Conservation (phyloP, 768 basidiomycete species). For the Fomitopsis serialis region DNA sequence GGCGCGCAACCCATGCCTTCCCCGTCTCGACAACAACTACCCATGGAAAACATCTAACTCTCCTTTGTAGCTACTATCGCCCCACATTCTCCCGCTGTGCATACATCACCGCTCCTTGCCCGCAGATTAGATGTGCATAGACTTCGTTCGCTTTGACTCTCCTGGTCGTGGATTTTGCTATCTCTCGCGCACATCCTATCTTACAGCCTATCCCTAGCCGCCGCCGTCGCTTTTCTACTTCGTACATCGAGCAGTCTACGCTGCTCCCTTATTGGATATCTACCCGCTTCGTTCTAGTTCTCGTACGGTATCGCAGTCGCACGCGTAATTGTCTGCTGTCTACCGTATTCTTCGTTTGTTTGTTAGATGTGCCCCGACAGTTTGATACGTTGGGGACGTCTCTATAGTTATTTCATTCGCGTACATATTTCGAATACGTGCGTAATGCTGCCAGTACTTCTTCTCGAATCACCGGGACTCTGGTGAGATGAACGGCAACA, state of each 20-base stretch:
- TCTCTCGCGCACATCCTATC: not conserved
- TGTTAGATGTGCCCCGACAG: not conserved
- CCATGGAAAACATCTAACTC: not conserved
- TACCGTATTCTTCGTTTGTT: conserved; percentile 1
- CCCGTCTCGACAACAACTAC: not conserved
- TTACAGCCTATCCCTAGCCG: not conserved
- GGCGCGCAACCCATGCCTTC: not conserved
- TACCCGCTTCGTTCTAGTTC: conserved; percentile 1
- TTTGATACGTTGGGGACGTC: not conserved
- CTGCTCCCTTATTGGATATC: conserved; percentile 1
- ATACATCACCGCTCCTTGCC: not conserved
- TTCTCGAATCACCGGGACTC: too few species aligned
- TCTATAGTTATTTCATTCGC: conserved; percentile 2
- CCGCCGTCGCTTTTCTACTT: not conserved
- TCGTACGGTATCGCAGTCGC: conserved; percentile 4
- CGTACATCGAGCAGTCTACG: not conserved
- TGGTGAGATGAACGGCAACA: too few species aligned
- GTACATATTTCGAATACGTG: conserved; percentile 1
- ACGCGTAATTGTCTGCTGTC: conserved; percentile 3
- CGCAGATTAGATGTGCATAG: conserved; percentile 1
- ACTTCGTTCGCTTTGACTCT: conserved; percentile 1
- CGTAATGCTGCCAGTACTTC: not conserved
- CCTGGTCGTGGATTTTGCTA: not conserved
- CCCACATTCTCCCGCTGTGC: not conserved
- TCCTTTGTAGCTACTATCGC: conserved; percentile 2